phyloP scores from a whole-genome alignment of 208 protist species.

The Acanthamoeba triangularis region DNA sequence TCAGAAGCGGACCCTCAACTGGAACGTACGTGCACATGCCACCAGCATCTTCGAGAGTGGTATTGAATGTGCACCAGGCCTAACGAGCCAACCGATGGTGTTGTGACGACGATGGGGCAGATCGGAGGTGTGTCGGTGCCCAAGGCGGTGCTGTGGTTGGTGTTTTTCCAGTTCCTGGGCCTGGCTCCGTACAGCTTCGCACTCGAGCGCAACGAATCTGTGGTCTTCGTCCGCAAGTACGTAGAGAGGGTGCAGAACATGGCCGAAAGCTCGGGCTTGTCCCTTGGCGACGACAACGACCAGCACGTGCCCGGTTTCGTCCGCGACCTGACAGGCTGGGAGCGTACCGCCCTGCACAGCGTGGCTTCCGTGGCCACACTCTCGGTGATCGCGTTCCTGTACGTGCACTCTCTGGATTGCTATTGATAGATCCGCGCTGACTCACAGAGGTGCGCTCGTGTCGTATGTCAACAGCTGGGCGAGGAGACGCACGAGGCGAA shows the following conservation, averaged over 20 bases:
- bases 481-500: not conserved
- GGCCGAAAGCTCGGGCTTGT: not conserved
- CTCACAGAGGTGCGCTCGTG: not conserved
- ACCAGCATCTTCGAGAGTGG: not conserved
- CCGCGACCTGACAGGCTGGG: not conserved
- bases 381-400: not conserved
- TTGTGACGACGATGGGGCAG: not conserved
- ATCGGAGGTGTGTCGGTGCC: not conserved
- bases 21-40: not conserved
- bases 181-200: not conserved
- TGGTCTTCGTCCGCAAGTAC: not conserved
- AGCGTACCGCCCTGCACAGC: not conserved
- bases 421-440: not conserved
- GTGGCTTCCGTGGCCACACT: not conserved
- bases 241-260: not conserved
- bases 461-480: not conserved
- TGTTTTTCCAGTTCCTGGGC: not conserved
- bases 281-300: too few relatives aligned
- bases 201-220: not conserved
- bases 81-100: not conserved
- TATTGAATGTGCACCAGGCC: too few relatives aligned
- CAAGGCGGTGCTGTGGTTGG: not conserved
- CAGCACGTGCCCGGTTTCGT: not conserved
- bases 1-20: not conserved
- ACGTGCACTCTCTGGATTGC: not conserved